Evolutionary conservation across 306 rosid species (phyloP), one percentile per base, ranked within the genome.

Genomic region (Acacia acuminata): DNA sequence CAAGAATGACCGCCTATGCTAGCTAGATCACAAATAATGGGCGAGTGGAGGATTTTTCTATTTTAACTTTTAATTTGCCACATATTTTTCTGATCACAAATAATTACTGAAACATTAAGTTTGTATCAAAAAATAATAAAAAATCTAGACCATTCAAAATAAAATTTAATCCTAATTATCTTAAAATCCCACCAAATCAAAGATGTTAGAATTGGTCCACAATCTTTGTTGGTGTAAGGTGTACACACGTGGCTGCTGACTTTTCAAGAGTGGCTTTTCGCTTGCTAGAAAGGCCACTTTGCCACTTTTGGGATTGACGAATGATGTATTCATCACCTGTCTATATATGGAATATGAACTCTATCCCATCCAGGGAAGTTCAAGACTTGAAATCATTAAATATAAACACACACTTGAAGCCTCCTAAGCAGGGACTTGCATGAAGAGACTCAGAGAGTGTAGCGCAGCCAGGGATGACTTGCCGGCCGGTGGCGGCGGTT

Each of bases 381-480:
- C 69, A 12, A 5, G 7, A 25, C 69, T 27, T 14, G 69, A 63
- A 63, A 63, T 13, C 38, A 27, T 61, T 71, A 48, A 7, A 61
- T 8, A 71, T 22, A 27, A 61, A 30, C 16, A 79, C 64, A 34
- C 44, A 58, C 19, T 20, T 69, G 66, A 65, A 43, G 47, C 76
- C 44, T 40, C 81, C 86, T 86, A 81, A 86, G 89, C 50, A 80
- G 79, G 40, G 40, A 67, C 83, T 86, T 86, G 55, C 87, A 81
- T 86, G 85, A 81, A 74, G 84, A 77, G 85, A 83, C 0, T 27
- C 44, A 78, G 85, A 75, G 79, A 87, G 87, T 69, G 13, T 69
- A 44, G 64, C 75, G 40, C 86, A 87, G 90, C 90, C 90, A 87
- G 84, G 90, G 86, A 87, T 87, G 87, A 87, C 85, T 87, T 87